Percentiles rank a stretch among this genome's conserved stretches.
phyloP scores from a whole-genome alignment of 768 basidiomycete genomes.

The Kwoniella botswanensis region DNA sequence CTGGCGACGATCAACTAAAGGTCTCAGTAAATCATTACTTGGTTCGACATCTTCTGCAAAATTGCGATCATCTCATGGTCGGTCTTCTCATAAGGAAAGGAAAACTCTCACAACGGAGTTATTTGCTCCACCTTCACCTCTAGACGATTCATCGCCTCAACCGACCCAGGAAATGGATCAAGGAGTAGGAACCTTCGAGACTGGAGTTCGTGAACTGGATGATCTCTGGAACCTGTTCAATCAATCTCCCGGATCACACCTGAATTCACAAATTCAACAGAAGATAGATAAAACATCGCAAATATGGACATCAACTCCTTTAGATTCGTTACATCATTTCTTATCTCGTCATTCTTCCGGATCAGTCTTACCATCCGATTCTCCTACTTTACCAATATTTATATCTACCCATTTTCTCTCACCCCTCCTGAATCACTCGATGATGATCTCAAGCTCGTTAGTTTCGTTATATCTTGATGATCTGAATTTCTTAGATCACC shows the following conservation, averaged over 20 bases:
- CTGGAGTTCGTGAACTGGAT: constrained; percentile 16
- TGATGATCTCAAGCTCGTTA: constrained; percentile 59
- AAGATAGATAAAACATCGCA: constrained; percentile 1
- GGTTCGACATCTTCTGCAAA: constrained; percentile 17
- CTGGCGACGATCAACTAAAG: constrained; percentile 33
- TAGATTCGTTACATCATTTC: constrained; percentile 32
- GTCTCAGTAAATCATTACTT: constrained; percentile 18
- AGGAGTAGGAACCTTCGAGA: neutral
- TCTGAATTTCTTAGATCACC: constrained; percentile 71
- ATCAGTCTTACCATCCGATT: constrained; percentile 66
- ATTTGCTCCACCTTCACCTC: constrained; percentile 6
- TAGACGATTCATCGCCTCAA: neutral
- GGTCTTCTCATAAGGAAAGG: constrained; percentile 24
- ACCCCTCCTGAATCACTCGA: constrained; percentile 66
- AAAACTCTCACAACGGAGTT: constrained; percentile 37
- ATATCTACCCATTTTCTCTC: constrained; percentile 71
- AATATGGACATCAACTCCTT: constrained; percentile 38
- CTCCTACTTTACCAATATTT: constrained; percentile 64
- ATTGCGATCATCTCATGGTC: constrained; percentile 2
- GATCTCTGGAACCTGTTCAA: constrained; percentile 30
- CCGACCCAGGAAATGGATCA: neutral
- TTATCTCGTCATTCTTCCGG: constrained; percentile 55
- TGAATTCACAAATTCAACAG: neutral
- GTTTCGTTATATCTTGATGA: constrained; percentile 76
- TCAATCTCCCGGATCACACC: constrained; percentile 36